Evolutionary conservation across 1,139 yeast species (phyloP), one percentile per base, ranked within the genome.

Genomic region (Hansenula sp.): DNA sequence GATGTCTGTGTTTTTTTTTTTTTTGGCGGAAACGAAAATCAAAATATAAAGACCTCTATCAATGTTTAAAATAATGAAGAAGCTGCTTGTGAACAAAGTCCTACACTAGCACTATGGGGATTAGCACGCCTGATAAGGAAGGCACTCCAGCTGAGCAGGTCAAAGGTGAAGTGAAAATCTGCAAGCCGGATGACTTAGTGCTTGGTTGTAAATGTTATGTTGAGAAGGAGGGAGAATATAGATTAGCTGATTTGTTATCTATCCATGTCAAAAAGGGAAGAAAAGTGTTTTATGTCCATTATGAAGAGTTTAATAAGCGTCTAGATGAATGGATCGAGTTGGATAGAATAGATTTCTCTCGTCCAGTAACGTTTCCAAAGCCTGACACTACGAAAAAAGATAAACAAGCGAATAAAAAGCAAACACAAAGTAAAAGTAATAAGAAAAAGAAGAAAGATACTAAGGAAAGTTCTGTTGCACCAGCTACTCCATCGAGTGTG

Each of bases 241-340:
- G 97, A 44, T 61, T 81, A 34, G 97, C 97, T 1, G 98, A 92
- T 59, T 78, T 92, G 32, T 68, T 94, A 38, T 90, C 92, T 29
- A 75, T 79, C 39, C 90, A 86, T 50, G 63, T 75, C 37, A 78
- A 87, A 54, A 84, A 88, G 59, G 89, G 92, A 7, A 77, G 83
- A 44, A 77, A 80, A 29, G 87, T 78, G 47, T 90, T 82, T 61
- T 92, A 94, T 61, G 97, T 92, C 22, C 99, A 92, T 63, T 92
- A 89, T 63, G 88, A 81, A 44, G 96, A 90, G 53, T 92, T 83
- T 68, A 92, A 92, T 66, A 92, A 92, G 60, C 82, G 92, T 60
- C 72, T 92, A 53, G 99, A 92, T 66, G 98, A 92, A 61, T 92
- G 97, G 97, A 79, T 92, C 7, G 69, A 75, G 14, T 71, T 77